Evolutionary conservation across 73 alveolate genomes (phyloP), one percentile per base, ranked within the genome.

Genomic region (Blepharisma japonicum): DNA sequence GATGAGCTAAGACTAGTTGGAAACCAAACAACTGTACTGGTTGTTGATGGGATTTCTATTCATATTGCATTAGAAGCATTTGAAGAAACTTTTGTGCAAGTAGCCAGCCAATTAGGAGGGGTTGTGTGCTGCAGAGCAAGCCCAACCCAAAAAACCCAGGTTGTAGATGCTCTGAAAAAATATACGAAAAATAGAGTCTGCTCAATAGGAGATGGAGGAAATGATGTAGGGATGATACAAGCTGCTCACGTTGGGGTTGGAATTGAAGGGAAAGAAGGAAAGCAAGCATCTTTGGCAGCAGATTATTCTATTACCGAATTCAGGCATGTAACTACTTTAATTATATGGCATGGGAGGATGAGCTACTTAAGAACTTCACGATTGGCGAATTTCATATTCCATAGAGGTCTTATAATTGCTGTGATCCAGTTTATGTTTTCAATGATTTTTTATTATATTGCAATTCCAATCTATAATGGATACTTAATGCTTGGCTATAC

Each of bases 121-220:
- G 95, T 89, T 5, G 61, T 82, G 83, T 90, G 97, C 54, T 96
- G 98, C 83, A 84, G 99, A 83, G 96, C 97, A 77, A 83, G 95
- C 47, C 99, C 99, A 0, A 90, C 97, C 14, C 93, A 96, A 70
- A 96, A 96, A 86, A 87, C 99, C 21, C 77, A 81, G 72, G 86
- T 96, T 14, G 95, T 91, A 0, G 90, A 89, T 68, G 87, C 91
- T 7, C 77, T 96, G 61, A 85, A 90, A 81, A 82, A 77, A 54
- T 84, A 68, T 55, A 90, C 97, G 4, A 76, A 84, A 54, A 82
- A 77, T 80, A 83, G 96, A 51, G 92, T 91, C 6, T 94, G 94
- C 5, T 86, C 97, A 0, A 92, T 96, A 2, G 99, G 99, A 6
- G 99, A 96, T 86, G 99, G 99, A 50, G 99, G 99, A 1, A 96